These are phyloP conservation scores for Ophiostoma piceae DNA, from an alignment of 2,329 filamentous ascomycete genomes.

Conservation along the genomic window DNA sequence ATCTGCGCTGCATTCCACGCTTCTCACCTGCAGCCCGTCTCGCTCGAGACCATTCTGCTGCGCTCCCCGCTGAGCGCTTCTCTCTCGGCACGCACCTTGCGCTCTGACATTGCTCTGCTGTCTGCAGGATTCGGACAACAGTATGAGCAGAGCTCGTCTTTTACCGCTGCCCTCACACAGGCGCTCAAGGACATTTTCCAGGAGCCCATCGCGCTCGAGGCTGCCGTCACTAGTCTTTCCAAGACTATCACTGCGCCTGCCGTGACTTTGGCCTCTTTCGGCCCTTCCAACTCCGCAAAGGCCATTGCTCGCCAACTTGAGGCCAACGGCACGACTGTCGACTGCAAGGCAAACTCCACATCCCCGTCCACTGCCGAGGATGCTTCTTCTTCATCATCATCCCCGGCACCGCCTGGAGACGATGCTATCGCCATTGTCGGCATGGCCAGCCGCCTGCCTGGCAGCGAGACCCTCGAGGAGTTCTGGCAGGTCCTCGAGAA, in stretches of 20 bases:
- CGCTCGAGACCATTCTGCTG: constrained; percentile 42
- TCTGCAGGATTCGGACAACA: constrained; percentile 38
- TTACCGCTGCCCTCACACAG: constrained; percentile 31
- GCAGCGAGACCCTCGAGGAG: constrained; percentile 63
- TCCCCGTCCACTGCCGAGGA: constrained; percentile 43
- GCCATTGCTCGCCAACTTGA: constrained; percentile 43
- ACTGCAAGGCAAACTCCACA: constrained; percentile 36
- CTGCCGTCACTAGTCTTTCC: constrained; percentile 42
- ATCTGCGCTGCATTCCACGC: constrained; percentile 50
- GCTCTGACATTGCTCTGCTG: constrained; percentile 48
- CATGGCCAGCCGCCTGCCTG: constrained; percentile 71
- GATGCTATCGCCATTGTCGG: constrained; percentile 63
- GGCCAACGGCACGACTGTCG: constrained; percentile 28
- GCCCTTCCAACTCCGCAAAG: constrained; percentile 45
- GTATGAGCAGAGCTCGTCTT: constrained; percentile 38
- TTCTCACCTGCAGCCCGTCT: constrained; percentile 44
- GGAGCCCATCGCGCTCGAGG: constrained; percentile 46
- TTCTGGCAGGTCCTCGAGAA: constrained; percentile 72
- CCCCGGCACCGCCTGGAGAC: background rate
- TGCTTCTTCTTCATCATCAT: constrained; percentile 53
- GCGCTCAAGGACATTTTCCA: constrained; percentile 48
- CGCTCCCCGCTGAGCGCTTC: constrained; percentile 38
- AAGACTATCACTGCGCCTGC: constrained; percentile 37
- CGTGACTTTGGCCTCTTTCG: constrained; percentile 46
- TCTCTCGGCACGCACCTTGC: constrained; percentile 43